Base-by-base conservation (phyloP, 1,284 basidiomycete genomes). In the Cutaneotrichosporon cavernicola region DNA sequence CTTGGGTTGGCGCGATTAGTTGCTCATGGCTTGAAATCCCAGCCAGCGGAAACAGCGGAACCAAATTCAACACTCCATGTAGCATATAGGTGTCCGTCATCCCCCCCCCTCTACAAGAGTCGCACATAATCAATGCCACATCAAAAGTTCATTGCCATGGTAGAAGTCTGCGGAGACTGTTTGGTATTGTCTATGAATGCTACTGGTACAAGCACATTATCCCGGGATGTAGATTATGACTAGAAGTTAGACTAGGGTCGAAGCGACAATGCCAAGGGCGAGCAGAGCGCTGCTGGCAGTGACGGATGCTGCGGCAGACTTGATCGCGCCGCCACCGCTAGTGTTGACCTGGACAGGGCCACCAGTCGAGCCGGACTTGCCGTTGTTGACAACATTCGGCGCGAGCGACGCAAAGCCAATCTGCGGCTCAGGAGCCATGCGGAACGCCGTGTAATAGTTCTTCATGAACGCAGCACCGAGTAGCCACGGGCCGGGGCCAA, bases 401-500 rank as follows among this genome's bases (percentile, higher is more conserved):
- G 47, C 80, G 34, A 66, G 65, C 31, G 31, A 11, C 26, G 60
- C 63, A 34, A 67, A 64, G 32, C 65, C 65, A 46, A 67, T 53
- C 40, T 47, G 47, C 5, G 59, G 56, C 47, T 53, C 22, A 1
- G 58, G 62, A n/a, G 56, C 16, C 36, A 60, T 49, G 30, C 43
- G 49, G 58, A 50, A 60, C 0, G 58, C 62, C 2, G 60, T 50
- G 60, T 67, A 67, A n/a, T 64, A 63, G 43, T 64, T 67, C 60
- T 64, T 64, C 57, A 67, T 52, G 50, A 67, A 67, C 0, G 65
- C 52, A 4, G 58, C 61, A 3, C 66, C 66, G 32, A 67, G 40
- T n/a, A 64, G 50, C 65, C 65, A 67, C 6, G 38, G 14, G 21
- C 46, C 84, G 5, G 21, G 40, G 38, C 2, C 56, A 21, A 47